phyloP scores from a whole-genome alignment of 164 flowering plant genomes.

The Vitis labrusca region DNA sequence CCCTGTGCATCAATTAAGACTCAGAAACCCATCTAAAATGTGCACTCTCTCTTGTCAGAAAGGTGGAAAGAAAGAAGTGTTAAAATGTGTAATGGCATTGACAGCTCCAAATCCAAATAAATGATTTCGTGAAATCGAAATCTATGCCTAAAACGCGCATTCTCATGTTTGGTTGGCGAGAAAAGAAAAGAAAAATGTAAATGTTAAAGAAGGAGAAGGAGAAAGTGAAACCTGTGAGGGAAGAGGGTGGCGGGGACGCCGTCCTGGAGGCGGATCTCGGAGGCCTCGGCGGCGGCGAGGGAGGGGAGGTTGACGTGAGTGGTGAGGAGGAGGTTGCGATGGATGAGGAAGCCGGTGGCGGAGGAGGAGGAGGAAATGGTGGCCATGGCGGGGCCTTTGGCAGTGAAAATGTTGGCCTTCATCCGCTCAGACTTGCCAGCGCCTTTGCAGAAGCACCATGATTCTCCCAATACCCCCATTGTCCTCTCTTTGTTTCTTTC shows the following conservation, averaged over 20 bases:
- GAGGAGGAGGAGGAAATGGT: constrained; percentile 33
- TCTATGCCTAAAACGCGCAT: too few species aligned
- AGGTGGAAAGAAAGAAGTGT: too few species aligned
- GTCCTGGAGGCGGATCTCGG: constrained; percentile 80
- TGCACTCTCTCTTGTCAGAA: too few species aligned
- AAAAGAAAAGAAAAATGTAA: too few species aligned
- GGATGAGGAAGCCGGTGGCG: constrained; percentile 77
- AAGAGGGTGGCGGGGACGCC: constrained; percentile 64
- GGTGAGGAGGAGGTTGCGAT: constrained; percentile 76
- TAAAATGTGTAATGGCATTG: too few species aligned
- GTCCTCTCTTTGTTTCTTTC: too few species aligned
- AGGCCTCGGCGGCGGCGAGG: constrained; percentile 62
- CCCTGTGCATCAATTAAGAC: too few species aligned
- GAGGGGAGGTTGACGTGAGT: constrained; percentile 84
- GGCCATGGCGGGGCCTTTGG: constrained; percentile 71
- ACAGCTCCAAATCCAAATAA: too few species aligned
- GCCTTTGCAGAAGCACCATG: constrained; percentile 98
- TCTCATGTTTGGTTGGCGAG: too few species aligned
- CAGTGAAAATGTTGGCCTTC: constrained; percentile 69
- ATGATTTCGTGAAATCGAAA: too few species aligned
- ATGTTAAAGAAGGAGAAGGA: too few species aligned
- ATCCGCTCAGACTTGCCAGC: constrained; percentile 83
- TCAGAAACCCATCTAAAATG: too few species aligned
- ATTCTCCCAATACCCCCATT: constrained; percentile 65
- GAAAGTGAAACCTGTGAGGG: constrained; percentile 69